Evolutionary conservation across 306 rosid genomes (phyloP).

Genomic region (Canavalia ensiformis): DNA sequence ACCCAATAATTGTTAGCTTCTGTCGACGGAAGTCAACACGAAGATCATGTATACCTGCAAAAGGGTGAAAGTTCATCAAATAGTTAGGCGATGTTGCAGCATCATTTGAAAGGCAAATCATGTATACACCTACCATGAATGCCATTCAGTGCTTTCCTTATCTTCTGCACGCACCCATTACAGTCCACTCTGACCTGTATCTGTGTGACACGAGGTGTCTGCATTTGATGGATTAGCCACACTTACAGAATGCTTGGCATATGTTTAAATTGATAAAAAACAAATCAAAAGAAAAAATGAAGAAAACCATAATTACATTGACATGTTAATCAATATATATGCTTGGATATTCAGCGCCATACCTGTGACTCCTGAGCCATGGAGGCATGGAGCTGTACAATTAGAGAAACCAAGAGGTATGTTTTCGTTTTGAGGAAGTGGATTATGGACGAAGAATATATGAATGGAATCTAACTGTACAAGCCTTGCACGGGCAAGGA

Average conservation of each 20-base stretch:
- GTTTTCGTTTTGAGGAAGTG: conserved; percentile 43
- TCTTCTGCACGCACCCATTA: conserved; percentile 93
- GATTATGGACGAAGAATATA: conserved; percentile 64
- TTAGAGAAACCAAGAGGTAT: conserved; percentile 43
- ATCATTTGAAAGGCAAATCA: conserved; percentile 24
- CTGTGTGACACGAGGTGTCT: conserved; percentile 75
- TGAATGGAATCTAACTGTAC: conserved; percentile 57
- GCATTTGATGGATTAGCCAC: conserved; percentile 52
- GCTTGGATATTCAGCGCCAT: conserved; percentile 30
- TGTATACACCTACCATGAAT: conserved; percentile 64
- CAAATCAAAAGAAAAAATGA: neutral
- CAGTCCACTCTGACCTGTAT: conserved; percentile 94
- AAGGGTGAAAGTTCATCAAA: conserved; percentile 5
- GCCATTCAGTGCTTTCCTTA: conserved; percentile 79
- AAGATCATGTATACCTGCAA: conserved; percentile 83
- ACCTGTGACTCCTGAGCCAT: conserved; percentile 80
- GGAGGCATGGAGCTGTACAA: conserved; percentile 61
- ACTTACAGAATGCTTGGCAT: conserved; percentile 13
- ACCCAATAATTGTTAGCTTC: conserved; percentile 74
- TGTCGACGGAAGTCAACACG: conserved; percentile 73
- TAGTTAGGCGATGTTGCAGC: neutral
- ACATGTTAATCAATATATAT: neutral
- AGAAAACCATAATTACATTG: neutral
- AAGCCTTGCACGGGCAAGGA: conserved; percentile 57
- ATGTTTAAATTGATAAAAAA: conserved; percentile 18